phyloP scores from a whole-genome alignment of 345 rosid species.

The Syzygium grande region DNA sequence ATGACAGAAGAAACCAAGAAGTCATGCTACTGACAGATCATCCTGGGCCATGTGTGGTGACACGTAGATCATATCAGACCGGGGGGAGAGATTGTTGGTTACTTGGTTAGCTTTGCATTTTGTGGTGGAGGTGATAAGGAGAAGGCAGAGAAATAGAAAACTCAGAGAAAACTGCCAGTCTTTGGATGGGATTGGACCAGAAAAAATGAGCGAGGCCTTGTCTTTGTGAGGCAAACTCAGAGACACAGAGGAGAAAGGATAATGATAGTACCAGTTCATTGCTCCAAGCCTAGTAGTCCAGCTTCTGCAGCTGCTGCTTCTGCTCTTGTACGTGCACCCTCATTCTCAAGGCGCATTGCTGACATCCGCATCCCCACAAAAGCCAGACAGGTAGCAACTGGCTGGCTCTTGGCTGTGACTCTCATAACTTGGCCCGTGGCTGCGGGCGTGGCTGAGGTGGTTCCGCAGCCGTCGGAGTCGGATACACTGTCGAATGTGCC shows the following conservation, averaged over 20 bases:
- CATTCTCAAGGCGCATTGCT: background rate
- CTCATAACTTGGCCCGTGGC: conserved; percentile 11
- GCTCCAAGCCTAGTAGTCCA: background rate
- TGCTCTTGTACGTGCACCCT: background rate
- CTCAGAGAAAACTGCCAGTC: background rate
- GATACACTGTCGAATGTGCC: conserved; percentile 72
- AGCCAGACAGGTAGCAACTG: background rate
- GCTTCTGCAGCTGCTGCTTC: background rate
- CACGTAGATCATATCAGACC: background rate
- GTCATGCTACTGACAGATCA: background rate
- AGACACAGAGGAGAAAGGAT: background rate
- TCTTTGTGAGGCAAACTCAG: background rate
- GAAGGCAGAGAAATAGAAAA: background rate
- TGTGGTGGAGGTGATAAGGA: background rate
- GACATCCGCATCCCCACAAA: background rate
- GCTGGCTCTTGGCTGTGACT: background rate
- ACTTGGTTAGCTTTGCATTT: background rate
- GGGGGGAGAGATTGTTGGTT: background rate
- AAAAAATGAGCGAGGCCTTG: background rate
- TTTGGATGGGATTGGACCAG: background rate
- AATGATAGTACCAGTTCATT: background rate
- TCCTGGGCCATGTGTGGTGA: background rate
- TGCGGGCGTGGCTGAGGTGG: background rate
- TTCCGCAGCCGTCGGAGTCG: conserved; percentile 19
- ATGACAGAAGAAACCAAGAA: background rate